Conservation (phyloP, 495 filamentous ascomycete species). For the Sordaria brevicollis region DNA sequence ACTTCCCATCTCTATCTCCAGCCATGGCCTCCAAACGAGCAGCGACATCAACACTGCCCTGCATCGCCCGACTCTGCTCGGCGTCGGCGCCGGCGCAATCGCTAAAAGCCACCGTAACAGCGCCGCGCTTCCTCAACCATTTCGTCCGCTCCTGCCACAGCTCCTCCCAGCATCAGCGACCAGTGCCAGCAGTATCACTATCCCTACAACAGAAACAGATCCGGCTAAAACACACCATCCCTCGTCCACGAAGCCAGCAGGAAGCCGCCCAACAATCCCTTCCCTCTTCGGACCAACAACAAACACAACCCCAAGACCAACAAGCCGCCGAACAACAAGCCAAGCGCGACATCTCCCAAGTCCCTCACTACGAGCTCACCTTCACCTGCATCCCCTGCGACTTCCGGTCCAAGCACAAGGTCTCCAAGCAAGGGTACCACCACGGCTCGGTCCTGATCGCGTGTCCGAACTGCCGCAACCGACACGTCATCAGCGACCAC, state of each 20-base stretch:
- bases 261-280: no score
- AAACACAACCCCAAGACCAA: conserved; percentile 13
- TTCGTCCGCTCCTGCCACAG: not conserved
- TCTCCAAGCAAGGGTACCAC: conserved; percentile 93
- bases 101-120: not conserved
- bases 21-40: conserved; percentile 11
- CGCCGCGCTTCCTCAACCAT: not conserved
- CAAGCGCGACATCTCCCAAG: conserved; percentile 13
- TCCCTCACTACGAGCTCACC: conserved; percentile 69
- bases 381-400: conserved; percentile 90
- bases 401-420: conserved; percentile 58
- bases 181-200: not conserved
- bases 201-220: conserved; percentile 1
- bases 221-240: conserved; percentile 28
- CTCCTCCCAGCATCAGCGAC: not conserved
- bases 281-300: not conserved
- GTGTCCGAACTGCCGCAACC: conserved; percentile 72
- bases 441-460: conserved; percentile 75
- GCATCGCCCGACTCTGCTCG: conserved; percentile 5
- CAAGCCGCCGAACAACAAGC: conserved; percentile 4
- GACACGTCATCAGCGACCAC: conserved; percentile 90
- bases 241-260: conserved; percentile 18
- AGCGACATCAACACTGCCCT: not conserved
- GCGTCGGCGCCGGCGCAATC: conserved; percentile 5
- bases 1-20: not conserved